phyloP scores from a whole-genome alignment of 2,329 filamentous ascomycete genomes.

The Pestalotiopsis sp. region DNA sequence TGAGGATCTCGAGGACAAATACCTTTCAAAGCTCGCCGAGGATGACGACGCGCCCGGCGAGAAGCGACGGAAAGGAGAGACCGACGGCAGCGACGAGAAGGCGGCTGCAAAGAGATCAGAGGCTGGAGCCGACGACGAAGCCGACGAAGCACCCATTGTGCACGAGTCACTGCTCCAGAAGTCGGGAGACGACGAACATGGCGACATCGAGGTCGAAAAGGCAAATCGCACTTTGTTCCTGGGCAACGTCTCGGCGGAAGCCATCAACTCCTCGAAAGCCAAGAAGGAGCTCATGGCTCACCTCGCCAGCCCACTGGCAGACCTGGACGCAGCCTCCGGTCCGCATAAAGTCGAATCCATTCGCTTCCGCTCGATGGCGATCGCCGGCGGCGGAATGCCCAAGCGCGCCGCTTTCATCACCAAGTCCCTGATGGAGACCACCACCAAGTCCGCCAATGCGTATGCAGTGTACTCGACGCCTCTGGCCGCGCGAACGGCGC shows the following conservation, averaged over 20 bases:
- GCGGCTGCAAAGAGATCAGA: constrained; percentile 5
- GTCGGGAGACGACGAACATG: constrained; percentile 36
- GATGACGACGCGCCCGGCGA: constrained; percentile 54
- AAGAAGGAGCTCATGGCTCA: constrained; percentile 79
- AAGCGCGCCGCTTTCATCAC: constrained; percentile 95
- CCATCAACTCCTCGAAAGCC: constrained; percentile 79
- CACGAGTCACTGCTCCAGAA: constrained; percentile 63
- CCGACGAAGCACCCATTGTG: constrained; percentile 42
- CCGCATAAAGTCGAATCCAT: constrained; percentile 83
- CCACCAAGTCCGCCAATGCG: constrained; percentile 90
- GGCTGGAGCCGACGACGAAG: constrained; percentile 31
- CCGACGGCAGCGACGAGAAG: constrained; percentile 28
- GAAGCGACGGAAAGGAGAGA: constrained; percentile 55
- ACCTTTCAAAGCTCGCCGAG: constrained; percentile 66
- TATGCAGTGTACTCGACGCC: constrained; percentile 86
- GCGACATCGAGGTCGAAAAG: constrained; percentile 72
- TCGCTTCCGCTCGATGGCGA: constrained; percentile 92
- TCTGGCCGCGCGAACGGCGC: constrained; percentile 75
- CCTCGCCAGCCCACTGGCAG: constrained; percentile 72
- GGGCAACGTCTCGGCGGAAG: constrained; percentile 83
- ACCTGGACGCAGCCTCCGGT: constrained; percentile 46
- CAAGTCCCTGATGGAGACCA: constrained; percentile 86
- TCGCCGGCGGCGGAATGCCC: constrained; percentile 74
- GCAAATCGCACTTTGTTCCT: constrained; percentile 89
- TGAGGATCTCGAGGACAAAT: constrained; percentile 71